Conservation (phyloP, 2,329 filamentous ascomycete species). For the Beauveria brongniartii region DNA sequence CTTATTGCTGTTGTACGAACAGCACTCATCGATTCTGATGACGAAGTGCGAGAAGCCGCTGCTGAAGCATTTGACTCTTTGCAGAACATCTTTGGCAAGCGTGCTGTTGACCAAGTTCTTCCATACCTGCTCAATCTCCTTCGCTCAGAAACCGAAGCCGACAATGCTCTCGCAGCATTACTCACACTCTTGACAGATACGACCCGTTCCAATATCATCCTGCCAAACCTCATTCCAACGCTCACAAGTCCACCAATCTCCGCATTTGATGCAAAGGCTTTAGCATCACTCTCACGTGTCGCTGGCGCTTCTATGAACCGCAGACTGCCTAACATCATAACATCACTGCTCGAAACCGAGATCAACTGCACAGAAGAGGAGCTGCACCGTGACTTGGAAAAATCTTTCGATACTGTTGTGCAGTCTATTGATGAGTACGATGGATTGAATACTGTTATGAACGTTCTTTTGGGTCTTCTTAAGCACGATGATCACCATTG, state of each 20-base stretch:
- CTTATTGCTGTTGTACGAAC: conserved; percentile 91
- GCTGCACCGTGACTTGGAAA: conserved; percentile 64
- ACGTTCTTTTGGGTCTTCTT: conserved; percentile 74
- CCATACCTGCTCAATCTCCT: conserved; percentile 88
- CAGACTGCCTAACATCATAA: conserved; percentile 81
- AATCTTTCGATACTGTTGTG: conserved; percentile 81
- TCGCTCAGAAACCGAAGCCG: conserved; percentile 74
- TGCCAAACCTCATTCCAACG: conserved; percentile 92
- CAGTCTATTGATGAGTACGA: conserved; percentile 93
- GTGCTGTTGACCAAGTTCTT: conserved; percentile 87
- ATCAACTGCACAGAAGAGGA: conserved; percentile 67
- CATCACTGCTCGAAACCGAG: conserved; percentile 89
- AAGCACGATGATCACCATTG: conserved; percentile 90
- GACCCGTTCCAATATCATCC: conserved; percentile 88
- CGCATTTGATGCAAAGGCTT: conserved; percentile 86
- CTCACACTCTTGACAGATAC: conserved; percentile 91
- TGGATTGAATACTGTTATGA: conserved; percentile 93
- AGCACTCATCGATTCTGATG: conserved; percentile 81
- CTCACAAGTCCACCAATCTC: conserved; percentile 85
- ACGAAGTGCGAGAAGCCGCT: conserved; percentile 86
- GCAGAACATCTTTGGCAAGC: conserved; percentile 89
- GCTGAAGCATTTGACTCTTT: conserved; percentile 95
- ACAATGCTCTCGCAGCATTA: conserved; percentile 86
- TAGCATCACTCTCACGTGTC: conserved; percentile 88
- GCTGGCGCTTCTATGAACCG: conserved; percentile 86